These are phyloP conservation scores for Singerocomus inundabilis DNA, from an alignment of 1,284 basidiomycete genomes.

Conservation along the genomic window DNA sequence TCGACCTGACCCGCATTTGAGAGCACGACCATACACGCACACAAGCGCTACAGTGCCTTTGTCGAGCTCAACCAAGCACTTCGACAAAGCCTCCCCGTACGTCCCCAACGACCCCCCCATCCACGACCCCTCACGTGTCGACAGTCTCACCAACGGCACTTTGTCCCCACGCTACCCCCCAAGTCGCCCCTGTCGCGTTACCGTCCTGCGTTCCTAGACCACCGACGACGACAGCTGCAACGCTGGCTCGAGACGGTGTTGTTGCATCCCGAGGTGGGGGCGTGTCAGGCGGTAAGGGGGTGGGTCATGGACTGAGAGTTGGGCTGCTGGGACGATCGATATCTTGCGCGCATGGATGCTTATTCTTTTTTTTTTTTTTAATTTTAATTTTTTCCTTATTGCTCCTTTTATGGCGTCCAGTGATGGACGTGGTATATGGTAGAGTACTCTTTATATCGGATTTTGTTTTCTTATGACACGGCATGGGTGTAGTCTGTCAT, in stretches of 20 bases:
- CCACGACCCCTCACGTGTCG: no score
- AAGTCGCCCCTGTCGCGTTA: constrained; percentile 69
- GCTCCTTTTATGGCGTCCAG: constrained; percentile 12
- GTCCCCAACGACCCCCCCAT: no score
- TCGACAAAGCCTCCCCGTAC: constrained; percentile 51
- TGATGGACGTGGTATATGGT: background rate
- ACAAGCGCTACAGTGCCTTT: constrained; percentile 73
- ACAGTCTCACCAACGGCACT: constrained; percentile 45
- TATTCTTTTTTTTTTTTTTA: no score
- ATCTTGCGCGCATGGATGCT: no score
- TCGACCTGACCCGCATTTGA: constrained; percentile 18
- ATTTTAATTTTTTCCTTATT: constrained; percentile 23
- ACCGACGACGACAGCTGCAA: constrained; percentile 61
- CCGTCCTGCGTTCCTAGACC: constrained; percentile 66
- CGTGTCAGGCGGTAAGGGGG: constrained; percentile 53
- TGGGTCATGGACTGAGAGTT: constrained; percentile 70
- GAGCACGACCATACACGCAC: constrained; percentile 62
- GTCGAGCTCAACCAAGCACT: constrained; percentile 54
- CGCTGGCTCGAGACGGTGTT: constrained; percentile 67
- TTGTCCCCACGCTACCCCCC: constrained; percentile 64
- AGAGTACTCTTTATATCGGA: no score
- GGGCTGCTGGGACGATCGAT: no score
- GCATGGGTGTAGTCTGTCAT: background rate
- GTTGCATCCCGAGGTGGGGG: constrained; percentile 72
- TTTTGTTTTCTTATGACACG: background rate